Base-by-base conservation (phyloP, 1,284 basidiomycete genomes). In the Exobasidium cylindrosporum region DNA sequence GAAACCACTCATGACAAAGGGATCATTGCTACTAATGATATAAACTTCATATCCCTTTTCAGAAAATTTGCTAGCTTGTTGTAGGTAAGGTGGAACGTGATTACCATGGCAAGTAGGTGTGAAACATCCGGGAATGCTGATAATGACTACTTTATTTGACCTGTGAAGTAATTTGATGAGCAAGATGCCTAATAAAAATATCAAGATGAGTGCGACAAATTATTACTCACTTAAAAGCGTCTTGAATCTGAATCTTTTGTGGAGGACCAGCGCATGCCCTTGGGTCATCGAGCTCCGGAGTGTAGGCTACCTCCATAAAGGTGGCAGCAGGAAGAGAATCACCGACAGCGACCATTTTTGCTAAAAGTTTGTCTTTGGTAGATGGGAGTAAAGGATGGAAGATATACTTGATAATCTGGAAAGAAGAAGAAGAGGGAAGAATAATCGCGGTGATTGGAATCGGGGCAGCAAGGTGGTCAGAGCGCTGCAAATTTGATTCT, bases 81-180 rank as follows among this genome's bases (percentile, higher is more conserved):
- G 72, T 70, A 91, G 72, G 81, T 85, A 90, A 31, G 85, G 84
- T 1, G 89, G 90, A 44, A 90, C 84, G 81, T 77, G 73, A 71
- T 78, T 72, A 54, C 66, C 65, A 61, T 78, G 74, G 71, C 75
- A 76, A 3, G 70, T 73, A 23, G 70, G 58, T 13, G 46, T 58
- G 57, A 30, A 59, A 13, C 59, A 53, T 4, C 59, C 60, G 4
- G 58, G 69, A 63, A 90, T 87, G 63, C 88, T 83, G 78, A 91
- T 85, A 63, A 91, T 80, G 52, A 91, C 87, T 59, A 91, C 87
- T 81, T 89, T 91, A 84, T 92, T 91, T 76, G 87, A 87, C 13
- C 47, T 55, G 49, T 35, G 47, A 50, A 50, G 47, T 30, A 10
- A 50, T 40, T 40, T 10, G 35, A 40, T 10, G 35, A 17, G 35